Evolutionary conservation across 225 moss, liverwort and hornwort genomes (phyloP).

Genomic region (Marchantia polymorpha): DNA sequence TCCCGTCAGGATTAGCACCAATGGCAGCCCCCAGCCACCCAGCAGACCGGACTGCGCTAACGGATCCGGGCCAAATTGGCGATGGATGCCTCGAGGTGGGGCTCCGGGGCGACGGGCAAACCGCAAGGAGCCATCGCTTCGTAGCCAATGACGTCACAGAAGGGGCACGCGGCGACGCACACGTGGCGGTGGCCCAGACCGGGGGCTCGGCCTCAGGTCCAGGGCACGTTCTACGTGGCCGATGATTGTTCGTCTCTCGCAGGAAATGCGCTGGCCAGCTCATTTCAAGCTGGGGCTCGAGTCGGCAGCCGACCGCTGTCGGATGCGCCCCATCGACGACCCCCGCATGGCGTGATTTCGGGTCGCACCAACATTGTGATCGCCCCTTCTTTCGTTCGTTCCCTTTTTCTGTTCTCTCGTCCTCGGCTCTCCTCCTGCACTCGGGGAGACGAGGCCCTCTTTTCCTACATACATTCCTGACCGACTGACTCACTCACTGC

Average conservation of each 20-base stretch:
- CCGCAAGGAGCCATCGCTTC: background rate
- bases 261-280: constrained; percentile 10
- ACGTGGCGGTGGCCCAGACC: background rate
- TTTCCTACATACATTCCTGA: no score
- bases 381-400: background rate
- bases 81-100: background rate
- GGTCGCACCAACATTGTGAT: background rate
- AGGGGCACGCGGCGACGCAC: background rate
- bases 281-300: constrained; percentile 1
- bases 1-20: background rate
- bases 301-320: background rate
- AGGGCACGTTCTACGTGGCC: constrained; percentile 13
- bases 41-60: background rate
- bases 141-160: constrained; percentile 2
- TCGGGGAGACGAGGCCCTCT: no score
- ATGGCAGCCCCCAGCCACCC: background rate
- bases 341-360: background rate
- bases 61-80: background rate
- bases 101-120: background rate
- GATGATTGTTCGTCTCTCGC: constrained; percentile 11
- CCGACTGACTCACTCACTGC: background rate
- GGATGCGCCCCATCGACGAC: background rate
- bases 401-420: background rate
- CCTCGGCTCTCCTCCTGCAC: no score
- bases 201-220: constrained; percentile 10